phyloP scores from a whole-genome alignment of 1,139 yeast species.

The Saccharomyces pastorianus region DNA sequence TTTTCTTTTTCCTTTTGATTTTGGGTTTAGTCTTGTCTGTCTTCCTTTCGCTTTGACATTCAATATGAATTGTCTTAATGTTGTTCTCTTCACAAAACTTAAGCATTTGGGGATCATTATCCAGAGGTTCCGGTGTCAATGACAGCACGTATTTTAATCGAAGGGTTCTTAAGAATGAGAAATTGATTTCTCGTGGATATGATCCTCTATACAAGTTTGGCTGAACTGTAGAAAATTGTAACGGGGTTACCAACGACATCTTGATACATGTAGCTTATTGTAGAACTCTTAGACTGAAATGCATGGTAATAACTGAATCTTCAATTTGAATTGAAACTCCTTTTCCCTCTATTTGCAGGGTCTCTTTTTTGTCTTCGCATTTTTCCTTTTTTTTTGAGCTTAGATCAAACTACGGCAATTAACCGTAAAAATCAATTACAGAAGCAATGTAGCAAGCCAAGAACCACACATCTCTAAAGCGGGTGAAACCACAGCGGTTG shows the following conservation, averaged over 20 bases:
- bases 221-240: constrained; percentile 66
- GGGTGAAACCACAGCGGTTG: not conserved
- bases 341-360: not conserved
- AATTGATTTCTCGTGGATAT: constrained; percentile 71
- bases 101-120: constrained; percentile 15
- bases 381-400: not conserved
- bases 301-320: not conserved
- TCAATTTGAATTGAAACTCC: not conserved
- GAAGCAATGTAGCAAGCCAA: not conserved
- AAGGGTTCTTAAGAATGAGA: constrained; percentile 61
- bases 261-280: not conserved
- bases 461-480: not conserved
- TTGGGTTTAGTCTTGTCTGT: constrained; percentile 32
- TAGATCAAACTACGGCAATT: not conserved
- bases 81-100: constrained; percentile 40
- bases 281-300: not conserved
- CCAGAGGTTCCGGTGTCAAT: constrained; percentile 68
- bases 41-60: constrained; percentile 43
- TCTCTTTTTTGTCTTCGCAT: not conserved
- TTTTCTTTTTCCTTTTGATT: constrained; percentile 70
- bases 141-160: constrained; percentile 67
- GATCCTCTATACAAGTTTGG: constrained; percentile 74
- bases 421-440: not conserved
- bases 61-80: constrained; percentile 51
- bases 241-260: constrained; percentile 59